A percentile compares a stretch with the other conserved stretches of the same genome.
These are phyloP conservation scores for Agaricales sp. DNA, from an alignment of 1,284 basidiomycete genomes.

Conservation along the genomic window DNA sequence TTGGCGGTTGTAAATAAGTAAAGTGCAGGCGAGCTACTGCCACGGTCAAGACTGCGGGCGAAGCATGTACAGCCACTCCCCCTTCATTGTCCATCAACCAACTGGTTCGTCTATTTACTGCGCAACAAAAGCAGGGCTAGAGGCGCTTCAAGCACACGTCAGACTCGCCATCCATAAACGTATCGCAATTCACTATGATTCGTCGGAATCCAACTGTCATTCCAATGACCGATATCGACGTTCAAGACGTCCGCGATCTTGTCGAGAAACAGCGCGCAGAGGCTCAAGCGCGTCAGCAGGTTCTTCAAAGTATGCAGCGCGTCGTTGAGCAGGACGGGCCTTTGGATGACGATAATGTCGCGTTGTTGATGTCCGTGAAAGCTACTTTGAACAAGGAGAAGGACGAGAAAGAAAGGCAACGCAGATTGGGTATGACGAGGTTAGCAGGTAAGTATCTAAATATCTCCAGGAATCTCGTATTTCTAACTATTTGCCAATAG, in stretches of 20 bases:
- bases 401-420: slow-evolving; percentile 25
- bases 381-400: slow-evolving; percentile 15
- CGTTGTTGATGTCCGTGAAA: slow-evolving; percentile 28
- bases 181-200: slow-evolving; percentile 41
- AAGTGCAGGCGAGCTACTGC: too few species aligned
- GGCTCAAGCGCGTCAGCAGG: slow-evolving; percentile 26
- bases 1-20: too few species aligned
- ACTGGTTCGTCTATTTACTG: not conserved
- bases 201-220: slow-evolving; percentile 66
- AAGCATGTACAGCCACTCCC: not conserved
- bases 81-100: not conserved
- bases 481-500: too few species aligned
- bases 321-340: slow-evolving; percentile 33
- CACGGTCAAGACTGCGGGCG: too few species aligned
- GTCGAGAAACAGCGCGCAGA: slow-evolving; percentile 37
- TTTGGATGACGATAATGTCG: slow-evolving; percentile 27
- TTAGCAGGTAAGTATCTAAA: not conserved
- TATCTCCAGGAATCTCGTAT: too few species aligned
- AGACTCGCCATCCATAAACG: slow-evolving; percentile 3
- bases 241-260: slow-evolving; percentile 61
- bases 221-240: slow-evolving; percentile 59
- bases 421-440: slow-evolving; percentile 22
- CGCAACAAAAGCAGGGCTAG: slow-evolving; percentile 1
- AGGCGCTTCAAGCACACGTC: slow-evolving; percentile 2
- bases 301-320: slow-evolving; percentile 32